A percentile compares a stretch with the other conserved stretches of the same genome.
Conservation (phyloP, 176 grass and related monocot species). For the Raddia distichophylla region DNA sequence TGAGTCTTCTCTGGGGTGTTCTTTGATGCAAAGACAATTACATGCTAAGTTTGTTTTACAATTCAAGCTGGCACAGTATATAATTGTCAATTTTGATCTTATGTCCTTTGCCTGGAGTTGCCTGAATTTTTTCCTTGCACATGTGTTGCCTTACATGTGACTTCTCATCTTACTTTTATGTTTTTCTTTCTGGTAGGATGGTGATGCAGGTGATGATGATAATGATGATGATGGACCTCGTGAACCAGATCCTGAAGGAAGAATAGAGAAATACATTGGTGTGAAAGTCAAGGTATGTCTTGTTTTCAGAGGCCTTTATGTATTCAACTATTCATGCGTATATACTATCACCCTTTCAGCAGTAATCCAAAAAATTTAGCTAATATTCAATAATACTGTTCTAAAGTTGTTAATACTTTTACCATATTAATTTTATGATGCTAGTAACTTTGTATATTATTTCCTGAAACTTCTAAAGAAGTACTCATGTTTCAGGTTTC, state of each 20-base stretch:
- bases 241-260: conserved; percentile 85
- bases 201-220: conserved; percentile 80
- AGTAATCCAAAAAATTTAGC: conserved; percentile 3
- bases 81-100: conserved; percentile 13
- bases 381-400: conserved; percentile 1
- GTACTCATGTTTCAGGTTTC: conserved; percentile 70
- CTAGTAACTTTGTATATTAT: background rate
- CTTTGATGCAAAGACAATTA: conserved; percentile 13
- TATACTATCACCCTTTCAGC: conserved; percentile 9
- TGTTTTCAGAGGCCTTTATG: conserved; percentile 30
- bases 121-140: background rate
- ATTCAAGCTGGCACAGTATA: conserved; percentile 3
- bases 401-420: background rate
- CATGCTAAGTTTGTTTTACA: background rate
- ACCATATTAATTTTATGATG: conserved; percentile 18
- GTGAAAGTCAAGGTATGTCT: conserved; percentile 94
- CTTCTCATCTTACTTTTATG: conserved; percentile 16
- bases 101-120: background rate
- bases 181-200: conserved; percentile 68
- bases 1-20: background rate
- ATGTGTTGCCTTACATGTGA: background rate
- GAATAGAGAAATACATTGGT: conserved; percentile 92
- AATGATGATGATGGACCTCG: conserved; percentile 77
- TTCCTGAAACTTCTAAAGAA: conserved; percentile 12
- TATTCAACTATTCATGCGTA: background rate